These are phyloP conservation scores for Chlorella sp. DNA, from an alignment of 139 green algal genomes.

Conservation along the genomic window DNA sequence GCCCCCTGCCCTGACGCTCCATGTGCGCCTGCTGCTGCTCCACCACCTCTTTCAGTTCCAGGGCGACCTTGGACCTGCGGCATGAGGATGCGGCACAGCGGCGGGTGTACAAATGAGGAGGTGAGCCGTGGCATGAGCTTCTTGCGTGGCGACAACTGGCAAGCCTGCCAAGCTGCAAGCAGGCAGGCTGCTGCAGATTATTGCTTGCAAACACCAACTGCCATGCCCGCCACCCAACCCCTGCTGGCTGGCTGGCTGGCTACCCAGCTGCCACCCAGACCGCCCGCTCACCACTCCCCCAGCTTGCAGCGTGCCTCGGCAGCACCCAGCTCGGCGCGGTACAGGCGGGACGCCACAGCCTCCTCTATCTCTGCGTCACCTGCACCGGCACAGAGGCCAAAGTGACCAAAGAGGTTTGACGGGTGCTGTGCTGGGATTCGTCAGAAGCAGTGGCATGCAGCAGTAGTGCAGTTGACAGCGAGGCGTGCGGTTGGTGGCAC, in stretches of 20 bases:
- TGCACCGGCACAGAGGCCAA: neutral
- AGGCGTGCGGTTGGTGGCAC: too few species aligned
- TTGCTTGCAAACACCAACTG: neutral
- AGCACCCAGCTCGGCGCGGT: conserved; percentile 19
- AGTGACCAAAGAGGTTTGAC: too few species aligned
- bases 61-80: conserved; percentile 24
- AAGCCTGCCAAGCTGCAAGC: neutral
- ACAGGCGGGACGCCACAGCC: conserved; percentile 30
- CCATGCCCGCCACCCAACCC: too few species aligned
- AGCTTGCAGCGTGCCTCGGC: conserved; percentile 37
- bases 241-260: too few species aligned
- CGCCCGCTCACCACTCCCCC: conserved; percentile 24
- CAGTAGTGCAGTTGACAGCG: too few species aligned
- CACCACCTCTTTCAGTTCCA: conserved; percentile 37
- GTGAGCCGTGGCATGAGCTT: neutral
- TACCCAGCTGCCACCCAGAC: neutral
- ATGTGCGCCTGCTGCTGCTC: conserved; percentile 35
- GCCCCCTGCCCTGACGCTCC: neutral
- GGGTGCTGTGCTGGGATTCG: too few species aligned
- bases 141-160: neutral
- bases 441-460: too few species aligned
- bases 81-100: neutral
- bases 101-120: neutral
- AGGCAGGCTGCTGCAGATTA: neutral
- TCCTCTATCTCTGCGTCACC: conserved; percentile 34